phyloP scores from a whole-genome alignment of 2,329 filamentous ascomycete genomes.

The Anisogramma anomala region DNA sequence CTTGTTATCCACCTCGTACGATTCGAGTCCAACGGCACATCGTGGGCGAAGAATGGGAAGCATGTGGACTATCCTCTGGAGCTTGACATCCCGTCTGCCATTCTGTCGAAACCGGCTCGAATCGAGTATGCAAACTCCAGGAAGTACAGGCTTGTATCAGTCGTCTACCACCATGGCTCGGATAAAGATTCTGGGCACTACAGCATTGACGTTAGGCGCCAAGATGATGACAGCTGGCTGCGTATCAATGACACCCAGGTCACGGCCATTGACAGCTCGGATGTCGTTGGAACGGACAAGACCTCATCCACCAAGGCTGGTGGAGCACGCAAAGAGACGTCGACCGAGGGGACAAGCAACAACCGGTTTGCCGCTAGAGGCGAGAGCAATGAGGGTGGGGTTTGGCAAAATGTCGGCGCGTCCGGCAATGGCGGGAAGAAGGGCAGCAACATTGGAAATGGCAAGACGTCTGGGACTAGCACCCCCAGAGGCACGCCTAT shows the following conservation, averaged over 20 bases:
- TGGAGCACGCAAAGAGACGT: slow-evolving; percentile 56
- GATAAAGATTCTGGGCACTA: slow-evolving; percentile 95
- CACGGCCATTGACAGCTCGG: slow-evolving; percentile 70
- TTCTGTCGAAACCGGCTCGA: slow-evolving; percentile 66
- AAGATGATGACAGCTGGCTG: slow-evolving; percentile 93
- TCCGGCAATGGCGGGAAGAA: slow-evolving; percentile 58
- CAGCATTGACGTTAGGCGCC: slow-evolving; percentile 89
- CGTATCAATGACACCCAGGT: slow-evolving; percentile 90
- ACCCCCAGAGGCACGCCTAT: slow-evolving; percentile 45
- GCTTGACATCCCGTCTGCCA: slow-evolving; percentile 83
- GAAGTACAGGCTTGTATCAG: slow-evolving; percentile 73
- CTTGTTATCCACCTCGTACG: slow-evolving; percentile 93
- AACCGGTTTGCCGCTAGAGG: slow-evolving; percentile 67
- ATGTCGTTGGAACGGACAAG: slow-evolving; percentile 77
- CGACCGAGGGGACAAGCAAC: slow-evolving; percentile 27
- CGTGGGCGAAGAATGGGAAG: slow-evolving; percentile 86
- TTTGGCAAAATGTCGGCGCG: slow-evolving; percentile 69
- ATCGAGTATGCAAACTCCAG: slow-evolving; percentile 24
- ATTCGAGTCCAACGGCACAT: slow-evolving; percentile 71
- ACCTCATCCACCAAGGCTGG: slow-evolving; percentile 56
- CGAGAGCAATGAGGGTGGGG: slow-evolving; percentile 53
- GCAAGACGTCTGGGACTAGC: slow-evolving; percentile 37
- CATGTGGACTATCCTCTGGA: slow-evolving; percentile 92
- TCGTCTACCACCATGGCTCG: slow-evolving; percentile 96
- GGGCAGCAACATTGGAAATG: slow-evolving; percentile 61